Evolutionary conservation across 148 eudicot species (phyloP), one percentile per base, ranked within the genome.

Genomic region (Rhododendron vialii): DNA sequence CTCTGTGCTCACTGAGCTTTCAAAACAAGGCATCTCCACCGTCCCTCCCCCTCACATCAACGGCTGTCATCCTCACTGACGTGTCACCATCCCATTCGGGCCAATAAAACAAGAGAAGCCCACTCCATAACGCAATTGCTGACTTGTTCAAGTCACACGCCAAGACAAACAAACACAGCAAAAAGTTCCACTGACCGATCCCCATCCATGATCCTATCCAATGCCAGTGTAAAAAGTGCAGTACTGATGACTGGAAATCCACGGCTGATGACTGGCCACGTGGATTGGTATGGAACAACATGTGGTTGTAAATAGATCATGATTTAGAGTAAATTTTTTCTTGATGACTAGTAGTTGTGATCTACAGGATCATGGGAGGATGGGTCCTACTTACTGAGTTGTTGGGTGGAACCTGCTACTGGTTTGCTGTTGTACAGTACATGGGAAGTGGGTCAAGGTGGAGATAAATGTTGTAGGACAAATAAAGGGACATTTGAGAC

Each of bases 21-120:
- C 93, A 14, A 89, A 90, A 75, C 94, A 93, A 88, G 98, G 98
- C 81, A 93, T 93, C 92, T 91, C 95, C 33, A 48, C 89, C 71
- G 67, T 91, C 87, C 95, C 92, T 77, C 92, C 93, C 65, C 89
- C 61, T 18, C 61, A 14, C 41, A 83, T 80, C 91, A 82, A 89
- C 89, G 84, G 88, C 88, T 84, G 48, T 43, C 88, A 41, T 78
- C 81, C 73, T 13, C 69, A 76, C 89, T 92, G 89, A 91, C 47
- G 43, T 82, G 84, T 81, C 81, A 50, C 80, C 50, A 22, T 12
- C 26, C 78, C n/a, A 11, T 0, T n/a, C 76, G 69, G 57, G 51
- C 2, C 53, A 83, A 41, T 57, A 59, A 82, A 61, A 57, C 18
- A 80, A n/a, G 69, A 59, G 28, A 36, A 41, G 41, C 48, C 35